These are phyloP conservation scores for Chlamydomonas reinhardtii DNA, from an alignment of 163 green algal genomes.

Conservation along the genomic window DNA sequence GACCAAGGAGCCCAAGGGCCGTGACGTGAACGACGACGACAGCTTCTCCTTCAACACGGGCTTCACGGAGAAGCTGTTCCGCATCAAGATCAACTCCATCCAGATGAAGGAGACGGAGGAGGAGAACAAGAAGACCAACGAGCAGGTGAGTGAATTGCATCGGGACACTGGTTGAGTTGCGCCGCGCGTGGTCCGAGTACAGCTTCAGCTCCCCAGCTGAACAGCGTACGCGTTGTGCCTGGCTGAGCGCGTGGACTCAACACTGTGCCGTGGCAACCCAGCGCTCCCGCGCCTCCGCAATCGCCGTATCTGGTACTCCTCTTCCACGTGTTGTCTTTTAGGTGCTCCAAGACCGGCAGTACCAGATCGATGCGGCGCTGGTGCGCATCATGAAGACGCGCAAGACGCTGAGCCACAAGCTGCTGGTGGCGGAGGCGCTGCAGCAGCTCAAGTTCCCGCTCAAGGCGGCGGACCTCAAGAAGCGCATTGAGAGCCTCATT, in stretches of 20 bases:
- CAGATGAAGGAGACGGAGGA: slow-evolving; percentile 97
- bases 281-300: too few species aligned
- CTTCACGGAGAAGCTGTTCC: slow-evolving; percentile 89
- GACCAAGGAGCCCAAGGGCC: slow-evolving; percentile 88
- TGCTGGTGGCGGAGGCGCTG: slow-evolving; percentile 94
- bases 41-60: slow-evolving; percentile 90
- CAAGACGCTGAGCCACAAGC: slow-evolving; percentile 89
- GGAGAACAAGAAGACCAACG: slow-evolving; percentile 96
- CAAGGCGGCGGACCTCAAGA: slow-evolving; percentile 93
- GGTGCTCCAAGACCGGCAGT: slow-evolving; percentile 93
- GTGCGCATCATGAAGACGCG: slow-evolving; percentile 94
- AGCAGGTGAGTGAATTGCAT: slow-evolving; percentile 57
- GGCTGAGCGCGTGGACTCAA: too few species aligned
- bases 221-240: too few species aligned
- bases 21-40: slow-evolving; percentile 89
- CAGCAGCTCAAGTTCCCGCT: slow-evolving; percentile 95
- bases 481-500: slow-evolving; percentile 98
- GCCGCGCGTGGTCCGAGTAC: too few species aligned
- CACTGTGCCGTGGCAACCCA: too few species aligned
- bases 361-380: slow-evolving; percentile 92
- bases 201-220: too few species aligned
- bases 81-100: slow-evolving; percentile 97
- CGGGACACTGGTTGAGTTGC: too few species aligned
- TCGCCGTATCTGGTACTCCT: too few species aligned
- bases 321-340: slow-evolving; percentile 10